phyloP scores from a whole-genome alignment of 306 rosid genomes.

The Alnus glutinosa region DNA sequence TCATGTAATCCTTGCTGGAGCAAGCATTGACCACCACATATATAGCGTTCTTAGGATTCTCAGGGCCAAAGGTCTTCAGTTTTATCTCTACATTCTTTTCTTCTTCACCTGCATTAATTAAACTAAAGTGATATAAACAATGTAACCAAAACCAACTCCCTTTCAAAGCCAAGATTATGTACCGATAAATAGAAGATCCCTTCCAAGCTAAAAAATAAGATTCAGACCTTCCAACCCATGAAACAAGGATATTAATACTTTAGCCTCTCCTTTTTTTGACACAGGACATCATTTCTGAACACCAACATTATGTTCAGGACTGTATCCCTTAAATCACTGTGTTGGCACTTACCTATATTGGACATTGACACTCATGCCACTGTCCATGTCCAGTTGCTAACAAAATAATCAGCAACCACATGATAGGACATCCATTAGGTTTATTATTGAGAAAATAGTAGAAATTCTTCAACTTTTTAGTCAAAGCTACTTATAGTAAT shows the following conservation, averaged over 20 bases:
- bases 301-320: constrained; percentile 6
- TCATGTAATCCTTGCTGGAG: constrained; percentile 86
- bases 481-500: background rate
- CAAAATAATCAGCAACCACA: constrained; percentile 3
- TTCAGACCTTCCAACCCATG: constrained; percentile 9
- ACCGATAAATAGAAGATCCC: constrained; percentile 32
- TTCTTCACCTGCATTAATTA: constrained; percentile 88
- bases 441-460: background rate
- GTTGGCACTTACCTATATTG: constrained; percentile 14
- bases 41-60: constrained; percentile 57
- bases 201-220: constrained; percentile 23
- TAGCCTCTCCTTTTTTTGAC: constrained; percentile 6
- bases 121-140: constrained; percentile 37
- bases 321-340: background rate
- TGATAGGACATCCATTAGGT: background rate
- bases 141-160: constrained; percentile 27
- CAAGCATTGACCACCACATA: constrained; percentile 97
- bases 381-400: background rate
- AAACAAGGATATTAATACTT: background rate
- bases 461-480: background rate
- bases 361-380: constrained; percentile 1
- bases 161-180: constrained; percentile 34
- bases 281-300: background rate
- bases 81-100: constrained; percentile 91
- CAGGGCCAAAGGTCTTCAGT: constrained; percentile 83